phyloP scores from a whole-genome alignment of 2,329 filamentous ascomycete species.

The Monosporascus sp. region DNA sequence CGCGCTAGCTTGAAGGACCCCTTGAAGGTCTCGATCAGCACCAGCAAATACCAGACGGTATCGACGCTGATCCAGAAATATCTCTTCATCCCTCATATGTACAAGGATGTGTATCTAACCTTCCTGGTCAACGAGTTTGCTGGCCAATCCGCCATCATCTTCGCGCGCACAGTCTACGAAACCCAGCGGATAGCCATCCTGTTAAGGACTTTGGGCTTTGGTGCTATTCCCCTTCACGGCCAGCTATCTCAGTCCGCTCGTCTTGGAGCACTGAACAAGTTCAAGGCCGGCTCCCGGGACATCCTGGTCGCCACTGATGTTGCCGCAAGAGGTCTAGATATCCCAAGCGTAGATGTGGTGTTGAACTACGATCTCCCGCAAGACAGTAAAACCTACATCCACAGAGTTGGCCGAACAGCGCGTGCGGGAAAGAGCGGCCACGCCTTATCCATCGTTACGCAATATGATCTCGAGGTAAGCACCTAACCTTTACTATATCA shows the following conservation, averaged over 20 bases:
- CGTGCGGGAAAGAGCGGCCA: conserved; percentile 80
- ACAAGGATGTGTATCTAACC: conserved; percentile 88
- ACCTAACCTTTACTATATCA: neutral
- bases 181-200: conserved; percentile 81
- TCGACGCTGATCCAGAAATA: conserved; percentile 82
- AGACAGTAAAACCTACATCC: conserved; percentile 86
- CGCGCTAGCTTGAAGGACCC: conserved; percentile 83
- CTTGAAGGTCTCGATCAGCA: conserved; percentile 73
- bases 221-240: conserved; percentile 83
- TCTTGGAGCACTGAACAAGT: conserved; percentile 84
- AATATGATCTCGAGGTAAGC: conserved; percentile 59
- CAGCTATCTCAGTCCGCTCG: conserved; percentile 85
- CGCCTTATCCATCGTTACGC: conserved; percentile 75
- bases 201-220: conserved; percentile 77
- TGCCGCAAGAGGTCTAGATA: conserved; percentile 88
- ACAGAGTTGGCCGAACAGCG: conserved; percentile 82
- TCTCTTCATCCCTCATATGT: conserved; percentile 76
- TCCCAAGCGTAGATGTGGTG: conserved; percentile 83
- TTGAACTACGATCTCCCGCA: conserved; percentile 80
- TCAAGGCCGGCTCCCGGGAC: conserved; percentile 71
- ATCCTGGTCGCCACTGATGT: conserved; percentile 92
- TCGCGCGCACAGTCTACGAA: conserved; percentile 88
- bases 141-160: conserved; percentile 84
- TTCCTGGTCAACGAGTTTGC: conserved; percentile 80
- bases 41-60: conserved; percentile 85